phyloP scores from a whole-genome alignment of 148 eudicot species.

The Drosera capensis region DNA sequence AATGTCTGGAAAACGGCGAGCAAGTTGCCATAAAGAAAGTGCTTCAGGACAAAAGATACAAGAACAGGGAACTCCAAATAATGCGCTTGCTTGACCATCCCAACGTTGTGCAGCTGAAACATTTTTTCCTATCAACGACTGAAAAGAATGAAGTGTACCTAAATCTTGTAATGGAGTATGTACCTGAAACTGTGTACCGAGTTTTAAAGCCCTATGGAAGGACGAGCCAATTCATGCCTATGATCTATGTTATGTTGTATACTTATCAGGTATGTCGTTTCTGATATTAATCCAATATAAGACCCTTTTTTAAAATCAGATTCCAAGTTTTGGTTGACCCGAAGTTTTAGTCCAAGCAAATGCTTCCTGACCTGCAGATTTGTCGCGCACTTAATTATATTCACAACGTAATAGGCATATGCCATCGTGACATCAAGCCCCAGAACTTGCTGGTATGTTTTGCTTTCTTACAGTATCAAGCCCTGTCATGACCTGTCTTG shows the following conservation, averaged over 20 bases:
- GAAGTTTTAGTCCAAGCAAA: not conserved
- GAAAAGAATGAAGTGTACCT: constrained; percentile 87
- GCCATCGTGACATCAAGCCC: constrained; percentile 96
- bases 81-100: constrained; percentile 73
- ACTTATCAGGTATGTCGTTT: constrained; percentile 59
- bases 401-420: constrained; percentile 75
- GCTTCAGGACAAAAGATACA: constrained; percentile 86
- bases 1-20: constrained; percentile 85
- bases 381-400: constrained; percentile 78
- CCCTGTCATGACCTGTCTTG: not conserved
- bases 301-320: not conserved
- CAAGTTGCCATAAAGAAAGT: constrained; percentile 90
- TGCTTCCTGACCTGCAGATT: constrained; percentile 30
- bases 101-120: constrained; percentile 68
- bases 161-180: constrained; percentile 80
- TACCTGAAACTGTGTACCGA: constrained; percentile 77
- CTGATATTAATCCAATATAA: not conserved
- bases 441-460: constrained; percentile 77
- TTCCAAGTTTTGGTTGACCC: not conserved
- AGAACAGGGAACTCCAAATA: constrained; percentile 86
- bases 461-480: not conserved
- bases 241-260: constrained; percentile 55
- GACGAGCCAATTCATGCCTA: constrained; percentile 65
- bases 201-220: constrained; percentile 50
- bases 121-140: constrained; percentile 66